Evolutionary conservation across 305 asterid genomes (phyloP).

Genomic region (Fraxinus angustifolia): DNA sequence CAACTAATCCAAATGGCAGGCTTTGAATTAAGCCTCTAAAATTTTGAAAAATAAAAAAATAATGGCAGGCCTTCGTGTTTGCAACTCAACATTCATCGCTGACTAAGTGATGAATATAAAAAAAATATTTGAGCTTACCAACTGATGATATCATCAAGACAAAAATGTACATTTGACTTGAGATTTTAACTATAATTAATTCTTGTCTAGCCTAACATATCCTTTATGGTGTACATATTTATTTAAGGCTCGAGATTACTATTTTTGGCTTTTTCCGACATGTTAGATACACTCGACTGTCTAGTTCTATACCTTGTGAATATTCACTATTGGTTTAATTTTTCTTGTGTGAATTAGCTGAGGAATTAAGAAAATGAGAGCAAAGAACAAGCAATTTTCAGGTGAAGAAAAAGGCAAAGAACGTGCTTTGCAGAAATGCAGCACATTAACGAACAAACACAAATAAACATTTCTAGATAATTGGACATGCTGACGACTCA

Average conservation of each 20-base stretch:
- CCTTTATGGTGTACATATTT: neutral
- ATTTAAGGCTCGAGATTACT: neutral
- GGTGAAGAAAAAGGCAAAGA: constrained; percentile 29
- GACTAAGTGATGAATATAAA: constrained; percentile 27
- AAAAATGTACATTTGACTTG: constrained; percentile 35
- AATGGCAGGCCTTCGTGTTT: constrained; percentile 42
- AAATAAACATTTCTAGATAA: constrained; percentile 20
- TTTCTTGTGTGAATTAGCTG: neutral
- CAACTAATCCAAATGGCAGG: constrained; percentile 28
- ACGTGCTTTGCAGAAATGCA: constrained; percentile 39
- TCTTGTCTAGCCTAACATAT: neutral
- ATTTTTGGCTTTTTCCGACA: neutral
- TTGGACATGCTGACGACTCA: constrained; percentile 45
- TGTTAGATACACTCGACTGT: neutral
- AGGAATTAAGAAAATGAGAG: neutral
- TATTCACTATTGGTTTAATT: neutral
- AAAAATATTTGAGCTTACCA: constrained; percentile 22
- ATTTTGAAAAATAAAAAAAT: neutral
- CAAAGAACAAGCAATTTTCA: neutral
- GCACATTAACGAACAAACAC: constrained; percentile 25
- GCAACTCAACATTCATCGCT: constrained; percentile 28
- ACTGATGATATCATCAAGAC: constrained; percentile 23
- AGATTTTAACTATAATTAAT: neutral
- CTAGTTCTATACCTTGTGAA: neutral
- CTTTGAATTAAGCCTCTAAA: neutral